Evolutionary conservation across 148 eudicot species (phyloP), one percentile per base, ranked within the genome.

Genomic region (Dysphania ambrosioides): DNA sequence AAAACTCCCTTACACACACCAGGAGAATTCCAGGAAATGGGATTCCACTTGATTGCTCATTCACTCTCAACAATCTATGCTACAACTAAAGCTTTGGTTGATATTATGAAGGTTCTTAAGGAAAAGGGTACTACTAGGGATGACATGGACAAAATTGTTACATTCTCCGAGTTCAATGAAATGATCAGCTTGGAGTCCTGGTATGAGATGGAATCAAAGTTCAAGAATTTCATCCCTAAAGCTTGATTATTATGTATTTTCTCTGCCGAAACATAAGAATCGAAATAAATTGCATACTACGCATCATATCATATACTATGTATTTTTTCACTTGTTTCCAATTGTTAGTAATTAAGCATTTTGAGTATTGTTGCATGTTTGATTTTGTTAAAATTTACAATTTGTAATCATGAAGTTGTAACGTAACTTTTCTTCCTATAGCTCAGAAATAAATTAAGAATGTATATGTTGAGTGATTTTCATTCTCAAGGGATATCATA

Each of bases 1-100:
- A 73, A 72, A 53, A 78, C 81, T 1, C 81, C 81, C 2, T 58
- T 78, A 16, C 81, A 78, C 66, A 72, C 81, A 44, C 81, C 77
- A 11, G 76, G 71, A 12, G 84, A 82, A 64, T 62, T 78, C 60
- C 70, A 67, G 68, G 75, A 78, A 40, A 78, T 82, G 53, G 84
- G 84, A 0, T 59, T 59, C 49, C 72, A 70, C 30, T 42, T 75
- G 32, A 53, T 77, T 70, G 75, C 66, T 21, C 80, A 77, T 53
- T 72, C 80, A 27, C 80, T 77, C 12, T 61, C 80, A 19, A 57
- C 80, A 32, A 23, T 77, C 32, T 77, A 70, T 47, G 69, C 75
- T 61, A 69, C 75, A 24, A 59, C 79, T 30, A 63, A 63, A 9
- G 79, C 79, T 29, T 69, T 77, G 79, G 70, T 62, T 5, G 74